Evolutionary conservation across 371 early-diverging fungal genomes (phyloP).

Genomic region (Mortierella sp.): DNA sequence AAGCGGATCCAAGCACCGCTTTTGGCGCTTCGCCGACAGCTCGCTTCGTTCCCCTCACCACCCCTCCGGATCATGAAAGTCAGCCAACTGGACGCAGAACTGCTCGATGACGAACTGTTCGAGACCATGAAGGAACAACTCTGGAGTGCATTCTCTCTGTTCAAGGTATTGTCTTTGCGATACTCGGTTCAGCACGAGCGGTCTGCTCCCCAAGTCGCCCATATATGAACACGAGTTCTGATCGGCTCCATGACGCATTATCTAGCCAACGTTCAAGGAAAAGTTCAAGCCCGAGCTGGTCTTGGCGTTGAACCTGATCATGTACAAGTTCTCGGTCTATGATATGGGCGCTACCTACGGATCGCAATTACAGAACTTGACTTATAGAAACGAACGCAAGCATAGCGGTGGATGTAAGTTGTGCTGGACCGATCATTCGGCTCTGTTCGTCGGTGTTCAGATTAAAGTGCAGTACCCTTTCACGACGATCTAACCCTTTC

Average conservation of each 20-base stretch:
- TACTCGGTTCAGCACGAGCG: not conserved
- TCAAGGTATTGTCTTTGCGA: constrained; percentile 60
- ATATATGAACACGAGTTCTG: not conserved
- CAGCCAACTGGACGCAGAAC: constrained; percentile 88
- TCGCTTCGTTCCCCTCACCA: constrained; percentile 63
- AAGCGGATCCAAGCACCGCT: constrained; percentile 66
- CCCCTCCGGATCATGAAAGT: constrained; percentile 81
- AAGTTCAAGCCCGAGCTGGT: constrained; percentile 70
- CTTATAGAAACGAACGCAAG: constrained; percentile 77
- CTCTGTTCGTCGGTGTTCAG: not conserved
- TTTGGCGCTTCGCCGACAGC: constrained; percentile 61
- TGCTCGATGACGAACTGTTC: constrained; percentile 82
- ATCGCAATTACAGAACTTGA: constrained; percentile 75
- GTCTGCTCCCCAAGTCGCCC: constrained; percentile 19
- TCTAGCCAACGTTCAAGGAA: constrained; percentile 67
- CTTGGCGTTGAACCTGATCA: constrained; percentile 62
- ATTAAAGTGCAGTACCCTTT: constrained; percentile 6
- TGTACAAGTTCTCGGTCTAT: constrained; percentile 73
- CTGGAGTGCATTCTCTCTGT: constrained; percentile 68
- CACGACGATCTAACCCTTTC: not conserved
- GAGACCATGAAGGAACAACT: constrained; percentile 82
- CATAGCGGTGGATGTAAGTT: constrained; percentile 71
- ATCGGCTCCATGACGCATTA: constrained; percentile 5
- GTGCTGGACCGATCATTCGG: not conserved
- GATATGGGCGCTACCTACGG: constrained; percentile 75